Base-by-base conservation (phyloP, 176 grass and related monocot genomes). In the Cymbopogon citratus region DNA sequence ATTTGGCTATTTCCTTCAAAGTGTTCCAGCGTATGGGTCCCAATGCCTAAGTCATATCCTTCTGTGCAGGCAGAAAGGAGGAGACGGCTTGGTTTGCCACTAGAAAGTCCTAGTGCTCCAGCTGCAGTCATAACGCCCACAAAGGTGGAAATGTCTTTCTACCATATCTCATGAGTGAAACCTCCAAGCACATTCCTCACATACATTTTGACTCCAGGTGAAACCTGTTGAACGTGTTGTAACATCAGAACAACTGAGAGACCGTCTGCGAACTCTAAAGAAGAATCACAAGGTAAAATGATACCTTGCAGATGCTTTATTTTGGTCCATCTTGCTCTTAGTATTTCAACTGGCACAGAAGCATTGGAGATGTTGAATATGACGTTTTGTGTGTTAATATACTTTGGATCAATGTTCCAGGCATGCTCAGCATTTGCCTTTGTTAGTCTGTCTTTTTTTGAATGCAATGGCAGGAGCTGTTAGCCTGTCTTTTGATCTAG, bases 201-300 rank as follows among this genome's bases (percentile, higher is more conserved):
- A 46, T 71, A 70, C 81, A 81, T 71, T 44, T 87, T 60, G 10
- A 69, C 77, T 69, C 21, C 40, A 95, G 93, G 80, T 83, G 61
- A 84, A 88, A 63, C 60, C 64, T 69, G 86, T 33, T 27, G 85
- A 85, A 40, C 84, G n/a, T 62, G 69, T 56, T 40, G 65, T 71
- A 38, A 87, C 45, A 74, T 71, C 90, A 68, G 94, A 92, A 72
- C 83, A 92, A 40, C 70, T 94, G 81, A 87, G 84, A 59, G 88
- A 89, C n/a, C 84, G 92, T 74, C 82, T 98, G 68, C 87, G 92
- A 77, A 77, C 27, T 87, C 78, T 94, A 25, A 98, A 85, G 72
- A 94, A 71, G 71, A 92, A 89, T 82, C 69, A 98, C 86, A 94
- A 98, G 90, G 95, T 94, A 88, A 74, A 83, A 15, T 38, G 18